Percentiles rank a stretch among this genome's conserved stretches.
Conservation (phyloP, 1,284 basidiomycete species). For the Rhodotorula sp. region DNA sequence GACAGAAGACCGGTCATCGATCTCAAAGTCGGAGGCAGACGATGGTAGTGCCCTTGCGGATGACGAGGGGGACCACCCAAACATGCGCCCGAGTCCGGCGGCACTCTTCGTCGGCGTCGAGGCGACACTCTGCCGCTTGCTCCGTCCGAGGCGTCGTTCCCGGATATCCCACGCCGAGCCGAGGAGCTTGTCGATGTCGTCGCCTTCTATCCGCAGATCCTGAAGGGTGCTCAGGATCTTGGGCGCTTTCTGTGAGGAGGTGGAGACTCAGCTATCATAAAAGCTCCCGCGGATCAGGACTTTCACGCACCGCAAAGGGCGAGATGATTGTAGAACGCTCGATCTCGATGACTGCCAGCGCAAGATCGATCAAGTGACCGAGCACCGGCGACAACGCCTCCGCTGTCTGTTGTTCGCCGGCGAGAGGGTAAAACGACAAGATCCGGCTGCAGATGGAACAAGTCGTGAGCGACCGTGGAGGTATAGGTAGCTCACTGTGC, state of each 20-base stretch:
- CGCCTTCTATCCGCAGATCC: slow-evolving; percentile 8
- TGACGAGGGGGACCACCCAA: slow-evolving; percentile 11
- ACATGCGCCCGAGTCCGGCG: slow-evolving; percentile 2
- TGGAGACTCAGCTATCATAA: neutral
- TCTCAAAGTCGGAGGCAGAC: slow-evolving; percentile 20
- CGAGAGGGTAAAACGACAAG: slow-evolving; percentile 31
- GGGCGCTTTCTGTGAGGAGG: slow-evolving; percentile 12
- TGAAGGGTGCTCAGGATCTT: slow-evolving; percentile 31
- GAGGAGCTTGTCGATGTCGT: slow-evolving; percentile 30
- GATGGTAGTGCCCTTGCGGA: neutral
- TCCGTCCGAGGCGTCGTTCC: slow-evolving; percentile 28
- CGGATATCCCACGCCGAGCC: slow-evolving; percentile 32
- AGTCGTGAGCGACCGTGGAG: neutral
- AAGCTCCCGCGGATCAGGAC: neutral
- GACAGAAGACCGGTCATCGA: slow-evolving; percentile 24
- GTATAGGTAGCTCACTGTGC: too few relatives aligned
- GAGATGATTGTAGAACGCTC: slow-evolving; percentile 30
- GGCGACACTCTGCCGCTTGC: neutral
- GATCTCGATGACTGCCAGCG: slow-evolving; percentile 28
- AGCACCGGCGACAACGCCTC: slow-evolving; percentile 37
- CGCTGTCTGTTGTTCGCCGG: neutral
- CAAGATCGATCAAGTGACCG: slow-evolving; percentile 37
- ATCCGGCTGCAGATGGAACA: slow-evolving; percentile 16
- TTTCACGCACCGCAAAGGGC: slow-evolving; percentile 20
- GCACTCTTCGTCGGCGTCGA: neutral